A percentile compares a stretch with the other conserved stretches of the same genome.
These are phyloP conservation scores for Henckelia pumila DNA, from an alignment of 257 asterid genomes.

Conservation along the genomic window DNA sequence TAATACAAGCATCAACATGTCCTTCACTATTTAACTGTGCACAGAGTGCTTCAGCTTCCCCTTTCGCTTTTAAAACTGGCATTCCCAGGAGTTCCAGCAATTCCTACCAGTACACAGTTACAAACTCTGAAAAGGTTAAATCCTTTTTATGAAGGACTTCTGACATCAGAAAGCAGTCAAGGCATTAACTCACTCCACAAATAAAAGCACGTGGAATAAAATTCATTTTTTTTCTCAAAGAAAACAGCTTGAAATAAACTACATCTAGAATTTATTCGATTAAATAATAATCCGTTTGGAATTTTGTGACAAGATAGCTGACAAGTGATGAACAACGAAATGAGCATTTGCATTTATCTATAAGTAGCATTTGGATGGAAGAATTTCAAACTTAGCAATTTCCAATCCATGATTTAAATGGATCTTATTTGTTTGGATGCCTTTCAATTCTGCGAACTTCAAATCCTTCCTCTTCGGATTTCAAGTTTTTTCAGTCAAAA, in stretches of 20 bases:
- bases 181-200: neutral
- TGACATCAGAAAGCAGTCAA: conserved; percentile 8
- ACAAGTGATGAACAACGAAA: neutral
- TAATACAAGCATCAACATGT: conserved; percentile 85
- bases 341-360: neutral
- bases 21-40: conserved; percentile 85
- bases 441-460: no score
- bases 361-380: neutral
- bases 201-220: neutral
- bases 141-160: conserved; percentile 1
- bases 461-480: neutral
- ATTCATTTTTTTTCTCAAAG: conserved; percentile 2
- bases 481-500: neutral
- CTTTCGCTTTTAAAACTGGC: conserved; percentile 79
- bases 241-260: neutral
- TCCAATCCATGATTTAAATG: neutral
- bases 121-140: conserved; percentile 19
- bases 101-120: conserved; percentile 44
- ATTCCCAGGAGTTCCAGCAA: conserved; percentile 88
- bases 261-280: neutral
- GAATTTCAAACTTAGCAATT: neutral
- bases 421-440: neutral
- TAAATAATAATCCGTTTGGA: neutral
- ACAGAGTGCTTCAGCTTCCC: conserved; percentile 97
- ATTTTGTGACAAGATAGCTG: neutral